Evolutionary conservation across 2,329 filamentous ascomycete genomes (phyloP).

Genomic region (Ceratocystis cubensis): DNA sequence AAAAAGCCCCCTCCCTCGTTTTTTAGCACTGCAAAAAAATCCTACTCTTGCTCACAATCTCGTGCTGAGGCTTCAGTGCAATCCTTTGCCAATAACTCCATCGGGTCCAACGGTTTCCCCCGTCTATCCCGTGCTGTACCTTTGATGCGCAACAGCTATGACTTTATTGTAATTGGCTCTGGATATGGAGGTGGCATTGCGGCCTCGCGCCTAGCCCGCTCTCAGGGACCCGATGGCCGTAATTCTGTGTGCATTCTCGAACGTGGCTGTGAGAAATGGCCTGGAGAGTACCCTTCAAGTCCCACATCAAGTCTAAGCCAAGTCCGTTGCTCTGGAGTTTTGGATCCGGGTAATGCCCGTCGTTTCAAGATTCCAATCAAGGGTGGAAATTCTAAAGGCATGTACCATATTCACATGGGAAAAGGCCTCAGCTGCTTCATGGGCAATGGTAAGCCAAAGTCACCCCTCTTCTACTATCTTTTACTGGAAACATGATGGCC

Average conservation of each 20-base stretch:
- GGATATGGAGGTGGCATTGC: conserved; percentile 57
- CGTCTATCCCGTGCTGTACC: conserved; percentile 46
- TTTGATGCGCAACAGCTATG: conserved; percentile 45
- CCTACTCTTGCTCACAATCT: conserved; percentile 18
- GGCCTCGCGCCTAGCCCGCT: conserved; percentile 50
- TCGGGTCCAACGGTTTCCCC: conserved; percentile 14
- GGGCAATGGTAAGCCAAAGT: conserved; percentile 39
- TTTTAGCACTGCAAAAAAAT: conserved; percentile 14
- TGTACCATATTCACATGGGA: conserved; percentile 52
- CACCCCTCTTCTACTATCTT: neutral
- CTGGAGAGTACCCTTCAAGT: conserved; percentile 48
- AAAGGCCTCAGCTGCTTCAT: conserved; percentile 51
- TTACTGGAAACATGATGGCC: neutral
- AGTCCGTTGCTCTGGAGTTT: conserved; percentile 44
- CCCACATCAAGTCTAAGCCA: conserved; percentile 37
- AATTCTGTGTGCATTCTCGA: conserved; percentile 53
- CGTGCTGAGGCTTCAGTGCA: conserved; percentile 19
- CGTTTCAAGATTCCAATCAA: conserved; percentile 32
- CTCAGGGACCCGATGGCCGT: conserved; percentile 25
- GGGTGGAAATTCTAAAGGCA: conserved; percentile 43
- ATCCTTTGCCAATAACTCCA: conserved; percentile 16
- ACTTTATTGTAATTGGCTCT: conserved; percentile 55
- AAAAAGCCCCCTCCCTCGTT: conserved; percentile 13
- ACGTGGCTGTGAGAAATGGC: conserved; percentile 52
- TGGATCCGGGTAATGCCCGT: conserved; percentile 32